phyloP scores from a whole-genome alignment of 306 rosid species.

The Lathyrus aphaca region DNA sequence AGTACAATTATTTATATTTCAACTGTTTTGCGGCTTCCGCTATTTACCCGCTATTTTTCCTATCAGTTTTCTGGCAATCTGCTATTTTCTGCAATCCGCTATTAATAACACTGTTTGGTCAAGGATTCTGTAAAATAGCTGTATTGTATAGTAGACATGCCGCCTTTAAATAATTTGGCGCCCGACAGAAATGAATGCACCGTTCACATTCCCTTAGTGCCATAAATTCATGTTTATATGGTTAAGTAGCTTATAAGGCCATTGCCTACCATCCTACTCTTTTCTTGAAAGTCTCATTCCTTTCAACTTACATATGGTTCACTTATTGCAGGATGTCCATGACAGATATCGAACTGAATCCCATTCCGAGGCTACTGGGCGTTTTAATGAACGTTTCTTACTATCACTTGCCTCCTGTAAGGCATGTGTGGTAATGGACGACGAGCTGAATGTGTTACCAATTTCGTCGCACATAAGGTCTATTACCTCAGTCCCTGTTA shows the following conservation, averaged over 20 bases:
- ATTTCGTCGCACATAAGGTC: slow-evolving; percentile 92
- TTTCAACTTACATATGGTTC: slow-evolving; percentile 29
- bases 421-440: slow-evolving; percentile 89
- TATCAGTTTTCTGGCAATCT: too few relatives aligned
- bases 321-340: slow-evolving; percentile 80
- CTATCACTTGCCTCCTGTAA: slow-evolving; percentile 88
- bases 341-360: slow-evolving; percentile 95
- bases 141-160: neutral
- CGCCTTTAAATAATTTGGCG: slow-evolving; percentile 7
- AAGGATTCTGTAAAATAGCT: slow-evolving; percentile 13
- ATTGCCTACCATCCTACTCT: slow-evolving; percentile 17
- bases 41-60: too few relatives aligned
- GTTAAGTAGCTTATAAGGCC: neutral
- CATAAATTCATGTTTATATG: slow-evolving; percentile 4
- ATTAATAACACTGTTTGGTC: neutral
- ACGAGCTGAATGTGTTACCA: slow-evolving; percentile 86
- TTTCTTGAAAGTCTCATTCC: slow-evolving; percentile 22
- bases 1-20: too few relatives aligned
- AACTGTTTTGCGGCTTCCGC: too few relatives aligned
- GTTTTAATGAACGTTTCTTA: slow-evolving; percentile 95
- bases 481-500: slow-evolving; percentile 61
- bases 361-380: slow-evolving; percentile 75
- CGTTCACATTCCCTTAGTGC: slow-evolving; percentile 30
- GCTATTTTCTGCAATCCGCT: too few relatives aligned
- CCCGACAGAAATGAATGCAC: slow-evolving; percentile 17